Evolutionary conservation across 768 basidiomycete genomes (phyloP), one percentile per base, ranked within the genome.

Genomic region (Tylopilus plumbeoviolaceoides): DNA sequence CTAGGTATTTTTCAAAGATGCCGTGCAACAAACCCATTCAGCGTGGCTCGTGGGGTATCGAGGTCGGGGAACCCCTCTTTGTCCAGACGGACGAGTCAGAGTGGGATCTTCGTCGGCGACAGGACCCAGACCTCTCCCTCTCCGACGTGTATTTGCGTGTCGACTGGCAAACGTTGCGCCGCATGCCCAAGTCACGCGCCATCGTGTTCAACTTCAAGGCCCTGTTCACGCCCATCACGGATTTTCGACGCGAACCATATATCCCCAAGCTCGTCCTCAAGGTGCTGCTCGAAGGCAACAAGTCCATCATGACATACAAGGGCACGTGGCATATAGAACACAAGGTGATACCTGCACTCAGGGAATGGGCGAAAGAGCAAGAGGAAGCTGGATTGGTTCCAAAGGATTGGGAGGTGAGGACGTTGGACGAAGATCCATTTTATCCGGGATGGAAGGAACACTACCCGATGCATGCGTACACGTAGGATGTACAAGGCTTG

Each of bases 161-260:
- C 18, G 78, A 81, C 51, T 81, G 79, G 79, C 80, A 82, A 59
- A 80, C 78, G 8, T 60, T 81, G 30, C 72, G 78, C 17, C 72
- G 78, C 30, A 60, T 81, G 40, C 79, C 80, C 12, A 63, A 64
- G 48, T 78, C 79, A 7, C 65, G 65, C 11, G 75, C 77, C 0
- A 77, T 82, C 23, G 68, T 77, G 8, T 81, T 81, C 67, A 80
- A 79, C 58, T 80, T 75, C 63, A 81, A 78, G 55, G 73, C 77
- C 10, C 63, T 82, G 23, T 82, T 81, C 62, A 81, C 78, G 2
- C 78, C 79, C 0, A 55, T 77, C 20, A 70, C 68, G 11, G 60
- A 73, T 23, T 74, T 81, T 46, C 61, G 71, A 41, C 58, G 67
- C 7, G 80, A 81, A 54, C 74, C 75, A 7, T 78, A 75, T 45